phyloP scores from a whole-genome alignment of 1,284 basidiomycete genomes.

The Wolfiporia cocos region DNA sequence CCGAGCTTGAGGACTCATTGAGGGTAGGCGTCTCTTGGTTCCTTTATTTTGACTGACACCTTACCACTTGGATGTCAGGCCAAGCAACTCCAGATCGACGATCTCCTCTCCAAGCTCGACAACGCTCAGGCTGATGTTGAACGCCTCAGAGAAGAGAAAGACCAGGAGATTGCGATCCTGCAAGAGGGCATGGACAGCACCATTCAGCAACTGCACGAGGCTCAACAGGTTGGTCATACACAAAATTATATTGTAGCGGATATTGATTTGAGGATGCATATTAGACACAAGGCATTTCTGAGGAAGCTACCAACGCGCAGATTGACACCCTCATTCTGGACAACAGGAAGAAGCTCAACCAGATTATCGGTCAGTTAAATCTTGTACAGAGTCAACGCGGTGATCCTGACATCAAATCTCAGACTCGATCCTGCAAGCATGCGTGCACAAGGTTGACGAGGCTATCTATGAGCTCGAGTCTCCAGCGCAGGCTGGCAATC shows the following conservation, averaged over 20 bases:
- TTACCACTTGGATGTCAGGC: slow-evolving; percentile 38
- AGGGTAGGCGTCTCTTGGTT: slow-evolving; percentile 52
- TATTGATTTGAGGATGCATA: too few species aligned
- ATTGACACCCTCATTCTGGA: slow-evolving; percentile 97
- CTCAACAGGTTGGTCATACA: slow-evolving; percentile 66
- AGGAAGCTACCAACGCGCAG: slow-evolving; percentile 90
- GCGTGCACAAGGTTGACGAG: slow-evolving; percentile 96
- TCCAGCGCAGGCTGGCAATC: slow-evolving; percentile 88
- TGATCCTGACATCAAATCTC: slow-evolving; percentile 11
- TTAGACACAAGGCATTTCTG: slow-evolving; percentile 78
- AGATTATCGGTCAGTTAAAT: slow-evolving; percentile 77
- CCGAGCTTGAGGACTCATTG: slow-evolving; percentile 92
- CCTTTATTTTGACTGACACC: not conserved
- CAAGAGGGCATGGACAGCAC: slow-evolving; percentile 97
- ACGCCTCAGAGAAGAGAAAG: slow-evolving; percentile 88
- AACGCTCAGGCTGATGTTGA: slow-evolving; percentile 73
- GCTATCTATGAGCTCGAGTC: slow-evolving; percentile 97
- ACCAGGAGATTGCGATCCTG: slow-evolving; percentile 92
- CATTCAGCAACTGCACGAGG: slow-evolving; percentile 84
- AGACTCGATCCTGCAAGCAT: slow-evolving; percentile 97
- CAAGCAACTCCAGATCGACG: slow-evolving; percentile 94
- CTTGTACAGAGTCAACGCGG: not conserved
- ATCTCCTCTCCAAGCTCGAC: slow-evolving; percentile 78
- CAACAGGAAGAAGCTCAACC: slow-evolving; percentile 96
- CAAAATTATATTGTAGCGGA: too few species aligned